Evolutionary conservation across 495 filamentous ascomycete genomes (phyloP).

Genomic region (Letharia columbiana): DNA sequence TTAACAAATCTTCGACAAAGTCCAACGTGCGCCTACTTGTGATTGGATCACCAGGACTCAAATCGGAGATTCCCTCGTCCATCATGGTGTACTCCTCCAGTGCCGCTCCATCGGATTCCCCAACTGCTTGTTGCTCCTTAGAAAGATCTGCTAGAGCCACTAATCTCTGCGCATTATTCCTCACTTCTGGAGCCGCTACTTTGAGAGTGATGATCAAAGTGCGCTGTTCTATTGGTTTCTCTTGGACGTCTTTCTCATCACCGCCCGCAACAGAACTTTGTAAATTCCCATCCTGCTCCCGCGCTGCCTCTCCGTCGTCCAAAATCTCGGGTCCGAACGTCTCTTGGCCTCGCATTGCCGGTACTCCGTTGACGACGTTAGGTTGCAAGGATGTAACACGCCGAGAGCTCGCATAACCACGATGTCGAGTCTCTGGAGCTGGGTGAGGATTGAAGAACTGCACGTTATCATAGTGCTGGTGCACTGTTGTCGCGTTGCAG

Average conservation of each 20-base stretch:
- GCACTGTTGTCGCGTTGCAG: not conserved
- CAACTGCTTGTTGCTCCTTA: not conserved
- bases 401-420: not conserved
- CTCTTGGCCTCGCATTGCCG: not conserved
- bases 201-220: not conserved
- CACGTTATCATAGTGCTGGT: not conserved
- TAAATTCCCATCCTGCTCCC: not conserved
- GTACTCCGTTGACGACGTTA: not conserved
- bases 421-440: not conserved
- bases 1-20: not conserved
- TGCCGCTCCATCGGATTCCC: not conserved
- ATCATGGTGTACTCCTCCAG: not conserved
- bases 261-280: not conserved
- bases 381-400: not conserved
- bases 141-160: not conserved
- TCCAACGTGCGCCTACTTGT: not conserved
- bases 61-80: not conserved
- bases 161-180: not conserved
- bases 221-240: not conserved
- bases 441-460: slow-evolving; percentile 1
- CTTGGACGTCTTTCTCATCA: not conserved
- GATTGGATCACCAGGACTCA: not conserved
- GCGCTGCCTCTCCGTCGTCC: not conserved
- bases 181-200: not conserved
- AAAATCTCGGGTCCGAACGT: not conserved